These are phyloP conservation scores for Pleodorina starrii DNA, from an alignment of 139 green algal genomes.

Conservation along the genomic window DNA sequence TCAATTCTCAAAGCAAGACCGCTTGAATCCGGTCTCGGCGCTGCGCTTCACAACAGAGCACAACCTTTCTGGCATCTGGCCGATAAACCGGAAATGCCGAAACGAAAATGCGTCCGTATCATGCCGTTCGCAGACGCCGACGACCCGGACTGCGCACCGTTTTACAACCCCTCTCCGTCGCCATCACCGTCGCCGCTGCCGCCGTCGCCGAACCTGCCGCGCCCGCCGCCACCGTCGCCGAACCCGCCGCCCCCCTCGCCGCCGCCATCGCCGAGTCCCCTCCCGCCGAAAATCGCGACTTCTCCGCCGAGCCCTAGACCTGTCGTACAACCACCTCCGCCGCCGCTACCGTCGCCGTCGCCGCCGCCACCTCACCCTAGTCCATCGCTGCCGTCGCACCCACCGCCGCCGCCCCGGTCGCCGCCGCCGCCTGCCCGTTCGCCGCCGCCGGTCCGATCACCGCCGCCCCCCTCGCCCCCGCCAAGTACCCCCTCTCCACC, in stretches of 20 bases:
- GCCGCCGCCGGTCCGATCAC: not conserved
- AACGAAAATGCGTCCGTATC: no score
- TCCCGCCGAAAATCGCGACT: no score
- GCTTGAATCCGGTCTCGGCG: no score
- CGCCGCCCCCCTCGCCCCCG: not conserved
- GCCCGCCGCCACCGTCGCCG: not conserved
- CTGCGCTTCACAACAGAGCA: no score
- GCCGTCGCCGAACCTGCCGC: no score
- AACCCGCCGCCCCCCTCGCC: not conserved
- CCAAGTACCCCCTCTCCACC: not conserved
- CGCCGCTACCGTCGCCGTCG: not conserved
- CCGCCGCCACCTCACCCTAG: not conserved
- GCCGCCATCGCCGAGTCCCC: not conserved
- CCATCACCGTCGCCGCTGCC: not conserved
- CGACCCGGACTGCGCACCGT: slow-evolving; percentile 34
- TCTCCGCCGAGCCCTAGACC: not conserved
- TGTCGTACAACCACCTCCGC: not conserved
- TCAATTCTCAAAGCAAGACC: no score
- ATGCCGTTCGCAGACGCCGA: slow-evolving; percentile 14
- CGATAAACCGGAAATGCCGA: no score
- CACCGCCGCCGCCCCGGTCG: not conserved
- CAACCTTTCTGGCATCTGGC: no score
- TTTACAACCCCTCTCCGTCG: not conserved
- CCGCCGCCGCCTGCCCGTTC: not conserved
- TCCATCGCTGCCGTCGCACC: no score